Evolutionary conservation across 805 yeast genomes (phyloP), one percentile per base, ranked within the genome.

Genomic region (Nakazawaea ishiwadae): DNA sequence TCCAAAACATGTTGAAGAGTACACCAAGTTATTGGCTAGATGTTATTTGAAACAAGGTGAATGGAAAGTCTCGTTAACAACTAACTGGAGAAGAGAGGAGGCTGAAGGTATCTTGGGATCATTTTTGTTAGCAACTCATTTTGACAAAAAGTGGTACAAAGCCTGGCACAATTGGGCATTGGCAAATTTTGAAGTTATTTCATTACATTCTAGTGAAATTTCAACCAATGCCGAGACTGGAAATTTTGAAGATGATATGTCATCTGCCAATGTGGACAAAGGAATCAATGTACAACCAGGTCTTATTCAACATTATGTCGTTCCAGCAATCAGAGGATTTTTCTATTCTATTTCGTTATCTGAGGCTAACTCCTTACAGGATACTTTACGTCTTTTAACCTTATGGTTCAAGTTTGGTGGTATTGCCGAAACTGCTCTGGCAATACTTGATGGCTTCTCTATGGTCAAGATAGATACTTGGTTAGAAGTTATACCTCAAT

Each of bases 101-200:
- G 60, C 68, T 5, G 90, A 88, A 33, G 84, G 90, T 1, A 88
- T 93, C 49, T 65, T 93, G 45, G 96, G 97, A 10, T 89, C 97
- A 0, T 93, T 87, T 58, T 66, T 93, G 42, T 69, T 93, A 48
- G 98, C 99, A 0, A 91, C 99, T 0, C 96, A 90, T 58, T 91
- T 93, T 60, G 97, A 93, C 58, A 71, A 77, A 27, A 75, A 77
- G 18, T 93, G 99, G 96, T 93, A 93, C 55, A 93, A 95, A 56
- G 99, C 98, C 14, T 95, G 99, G 99, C 99, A 93, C 59, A 91
- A 89, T 56, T 93, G 99, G 99, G 99, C 99, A 0, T 69, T 95
- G 55, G 97, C 98, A 1, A 93, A 95, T 60, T 93, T 90, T 58
- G 97, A 93, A 57, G 98, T 91, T 1, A 84, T 91, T 16, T 84